These are phyloP conservation scores for Nakazawaea sp. DNA, from an alignment of 805 yeast species.

Conservation along the genomic window DNA sequence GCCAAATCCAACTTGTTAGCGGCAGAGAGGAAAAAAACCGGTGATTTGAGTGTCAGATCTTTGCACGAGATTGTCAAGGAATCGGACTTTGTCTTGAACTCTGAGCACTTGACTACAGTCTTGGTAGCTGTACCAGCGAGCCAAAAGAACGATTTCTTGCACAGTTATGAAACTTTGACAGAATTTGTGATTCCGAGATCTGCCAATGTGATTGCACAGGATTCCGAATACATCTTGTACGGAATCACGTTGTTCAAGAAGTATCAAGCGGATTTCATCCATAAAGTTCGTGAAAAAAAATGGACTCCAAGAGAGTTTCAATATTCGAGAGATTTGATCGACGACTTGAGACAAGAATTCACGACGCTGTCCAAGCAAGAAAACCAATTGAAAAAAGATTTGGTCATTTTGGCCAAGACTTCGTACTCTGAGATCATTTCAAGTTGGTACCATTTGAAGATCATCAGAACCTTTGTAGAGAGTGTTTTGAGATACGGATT, in stretches of 20 bases:
- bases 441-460: constrained; percentile 87
- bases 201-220: constrained; percentile 63
- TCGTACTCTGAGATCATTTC: constrained; percentile 85
- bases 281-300: constrained; percentile 73
- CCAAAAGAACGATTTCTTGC: constrained; percentile 52
- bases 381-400: constrained; percentile 64
- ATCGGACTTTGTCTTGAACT: constrained; percentile 73
- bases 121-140: constrained; percentile 81
- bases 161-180: constrained; percentile 67
- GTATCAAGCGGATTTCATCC: constrained; percentile 59
- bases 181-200: constrained; percentile 89
- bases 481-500: constrained; percentile 92
- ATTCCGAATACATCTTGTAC: constrained; percentile 67
- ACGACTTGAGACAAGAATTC: constrained; percentile 71
- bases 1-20: constrained; percentile 82
- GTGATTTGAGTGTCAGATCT: constrained; percentile 87
- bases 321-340: constrained; percentile 72
- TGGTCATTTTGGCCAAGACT: constrained; percentile 75
- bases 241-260: constrained; percentile 83
- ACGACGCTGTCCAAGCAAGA: constrained; percentile 71
- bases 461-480: constrained; percentile 85
- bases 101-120: constrained; percentile 83
- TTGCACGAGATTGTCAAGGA: constrained; percentile 83
- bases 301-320: constrained; percentile 91
- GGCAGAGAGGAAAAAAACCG: constrained; percentile 88